Conservation (phyloP, 805 yeast species). For the Wickerhamiella kurtzmanii region DNA sequence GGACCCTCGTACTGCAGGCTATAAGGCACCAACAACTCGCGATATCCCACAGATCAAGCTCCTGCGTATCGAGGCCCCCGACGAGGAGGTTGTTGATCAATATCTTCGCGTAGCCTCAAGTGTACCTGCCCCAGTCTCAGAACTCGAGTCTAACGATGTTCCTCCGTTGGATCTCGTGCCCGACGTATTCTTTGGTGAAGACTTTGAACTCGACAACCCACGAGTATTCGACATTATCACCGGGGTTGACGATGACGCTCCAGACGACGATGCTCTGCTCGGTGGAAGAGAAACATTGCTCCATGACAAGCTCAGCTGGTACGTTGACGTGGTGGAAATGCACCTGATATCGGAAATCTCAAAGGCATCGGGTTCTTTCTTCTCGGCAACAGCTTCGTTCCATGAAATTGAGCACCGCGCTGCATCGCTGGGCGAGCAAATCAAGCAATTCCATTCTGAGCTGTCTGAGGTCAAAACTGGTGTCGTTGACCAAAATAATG, state of each 20-base stretch:
- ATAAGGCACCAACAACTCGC: slow-evolving; percentile 46
- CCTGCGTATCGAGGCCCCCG: slow-evolving; percentile 36
- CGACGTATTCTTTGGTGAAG: slow-evolving; percentile 45
- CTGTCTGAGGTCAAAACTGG: slow-evolving; percentile 4
- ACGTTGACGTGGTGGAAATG: slow-evolving; percentile 73
- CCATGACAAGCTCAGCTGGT: slow-evolving; percentile 68
- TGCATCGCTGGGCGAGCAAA: slow-evolving; percentile 25
- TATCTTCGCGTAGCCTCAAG: slow-evolving; percentile 36
- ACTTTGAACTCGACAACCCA: slow-evolving; percentile 79
- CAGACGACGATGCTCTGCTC: slow-evolving; percentile 20
- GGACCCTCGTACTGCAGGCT: slow-evolving; percentile 31
- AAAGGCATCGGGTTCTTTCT: slow-evolving; percentile 70
- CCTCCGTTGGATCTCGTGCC: slow-evolving; percentile 40
- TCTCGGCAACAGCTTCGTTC: slow-evolving; percentile 70
- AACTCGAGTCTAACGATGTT: neutral
- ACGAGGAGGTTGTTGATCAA: slow-evolving; percentile 31
- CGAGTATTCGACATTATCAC: slow-evolving; percentile 64
- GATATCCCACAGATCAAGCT: slow-evolving; percentile 79
- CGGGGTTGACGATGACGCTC: slow-evolving; percentile 36
- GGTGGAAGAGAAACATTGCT: slow-evolving; percentile 28
- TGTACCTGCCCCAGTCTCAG: neutral
- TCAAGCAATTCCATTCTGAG: slow-evolving; percentile 31
- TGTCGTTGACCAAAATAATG: slow-evolving; percentile 11
- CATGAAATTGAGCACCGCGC: slow-evolving; percentile 37
- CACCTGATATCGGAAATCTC: slow-evolving; percentile 73